phyloP scores from a whole-genome alignment of 768 basidiomycete genomes.

The Trametes meyenii region DNA sequence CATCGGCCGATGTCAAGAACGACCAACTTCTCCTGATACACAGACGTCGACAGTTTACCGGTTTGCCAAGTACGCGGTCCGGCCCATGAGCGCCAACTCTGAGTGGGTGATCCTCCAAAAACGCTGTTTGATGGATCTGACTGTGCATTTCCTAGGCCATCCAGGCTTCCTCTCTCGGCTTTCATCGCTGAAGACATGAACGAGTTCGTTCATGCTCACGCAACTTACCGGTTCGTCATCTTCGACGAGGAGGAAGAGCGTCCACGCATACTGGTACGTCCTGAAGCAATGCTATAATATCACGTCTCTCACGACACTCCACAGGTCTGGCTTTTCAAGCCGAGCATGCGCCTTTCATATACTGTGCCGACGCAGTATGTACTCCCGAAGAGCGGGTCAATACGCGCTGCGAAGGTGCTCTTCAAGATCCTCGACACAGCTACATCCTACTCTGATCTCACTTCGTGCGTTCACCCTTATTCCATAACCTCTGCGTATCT shows the following conservation, averaged over 20 bases:
- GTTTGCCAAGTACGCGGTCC: slow-evolving; percentile 76
- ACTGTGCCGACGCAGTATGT: slow-evolving; percentile 54
- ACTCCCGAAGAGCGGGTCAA: slow-evolving; percentile 62
- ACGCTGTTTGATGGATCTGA: no score
- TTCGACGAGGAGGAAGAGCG: slow-evolving; percentile 85
- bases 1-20: slow-evolving; percentile 69
- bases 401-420: slow-evolving; percentile 80
- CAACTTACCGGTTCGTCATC: slow-evolving; percentile 89
- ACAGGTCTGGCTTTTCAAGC: slow-evolving; percentile 96
- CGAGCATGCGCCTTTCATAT: slow-evolving; percentile 80
- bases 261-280: slow-evolving; percentile 74
- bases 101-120: not conserved
- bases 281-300: not conserved
- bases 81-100: not conserved
- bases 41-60: slow-evolving; percentile 54
- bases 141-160: slow-evolving; percentile 34
- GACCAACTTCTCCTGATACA: slow-evolving; percentile 35
- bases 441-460: slow-evolving; percentile 53
- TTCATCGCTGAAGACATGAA: slow-evolving; percentile 91
- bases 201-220: slow-evolving; percentile 90
- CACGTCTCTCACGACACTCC: not conserved
- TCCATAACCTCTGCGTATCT: not conserved
- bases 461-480: slow-evolving; percentile 42
- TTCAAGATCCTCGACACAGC: slow-evolving; percentile 76
- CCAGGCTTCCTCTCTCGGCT: slow-evolving; percentile 70